Conservation (phyloP, 2,329 filamentous ascomycete species). For the Penicillium sclerotigenum region DNA sequence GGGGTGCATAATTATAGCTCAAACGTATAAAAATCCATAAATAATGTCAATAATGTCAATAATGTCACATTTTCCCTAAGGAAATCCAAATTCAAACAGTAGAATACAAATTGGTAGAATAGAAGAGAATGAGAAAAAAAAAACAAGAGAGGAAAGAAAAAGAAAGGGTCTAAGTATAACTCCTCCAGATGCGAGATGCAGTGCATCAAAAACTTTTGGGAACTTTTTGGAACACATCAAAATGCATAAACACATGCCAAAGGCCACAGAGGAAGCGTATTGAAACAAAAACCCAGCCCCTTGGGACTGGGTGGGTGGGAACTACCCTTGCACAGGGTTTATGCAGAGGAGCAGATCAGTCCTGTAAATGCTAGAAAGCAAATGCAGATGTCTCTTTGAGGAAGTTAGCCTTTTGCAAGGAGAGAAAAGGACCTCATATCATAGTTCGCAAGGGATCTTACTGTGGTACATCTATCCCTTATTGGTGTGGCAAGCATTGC, state of each 20-base stretch:
- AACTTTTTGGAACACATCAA: constrained; percentile 16
- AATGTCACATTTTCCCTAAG: neutral
- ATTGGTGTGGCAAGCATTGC: constrained; percentile 39
- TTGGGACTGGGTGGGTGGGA: constrained; percentile 5
- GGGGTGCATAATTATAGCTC: neutral
- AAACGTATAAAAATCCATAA: neutral
- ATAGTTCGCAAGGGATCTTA: neutral
- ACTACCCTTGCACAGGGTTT: constrained; percentile 14
- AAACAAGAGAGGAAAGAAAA: neutral
- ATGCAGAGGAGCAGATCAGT: constrained; percentile 10
- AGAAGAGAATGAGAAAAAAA: neutral
- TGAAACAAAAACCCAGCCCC: neutral
- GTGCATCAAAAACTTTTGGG: constrained; percentile 16
- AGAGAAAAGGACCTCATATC: neutral
- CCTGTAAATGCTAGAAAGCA: neutral
- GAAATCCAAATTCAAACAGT: neutral
- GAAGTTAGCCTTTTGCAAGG: constrained; percentile 2
- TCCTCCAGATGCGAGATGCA: constrained; percentile 17
- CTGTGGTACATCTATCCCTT: constrained; percentile 26
- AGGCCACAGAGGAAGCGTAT: constrained; percentile 1
- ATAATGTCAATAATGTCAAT: neutral
- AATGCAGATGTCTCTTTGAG: constrained; percentile 1
- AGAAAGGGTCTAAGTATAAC: constrained; percentile 10
- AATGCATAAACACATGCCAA: constrained; percentile 15
- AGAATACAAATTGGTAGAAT: neutral